phyloP scores from a whole-genome alignment of 352 stramenopile species.

The Stramenopiles sp. region DNA sequence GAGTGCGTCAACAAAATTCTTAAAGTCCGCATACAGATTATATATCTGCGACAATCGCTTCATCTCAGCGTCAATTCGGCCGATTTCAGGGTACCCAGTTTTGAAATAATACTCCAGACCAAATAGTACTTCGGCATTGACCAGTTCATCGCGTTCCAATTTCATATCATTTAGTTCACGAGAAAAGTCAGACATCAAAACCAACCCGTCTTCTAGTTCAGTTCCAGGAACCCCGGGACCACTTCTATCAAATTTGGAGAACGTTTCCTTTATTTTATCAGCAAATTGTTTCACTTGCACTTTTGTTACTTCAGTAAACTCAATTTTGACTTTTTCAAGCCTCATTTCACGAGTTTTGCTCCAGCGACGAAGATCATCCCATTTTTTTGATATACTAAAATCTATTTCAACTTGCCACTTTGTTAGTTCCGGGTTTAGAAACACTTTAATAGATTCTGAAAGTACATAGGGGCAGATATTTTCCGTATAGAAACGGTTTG shows the following conservation, averaged over 20 bases:
- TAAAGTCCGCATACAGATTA: constrained; percentile 67
- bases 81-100: constrained; percentile 64
- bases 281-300: constrained; percentile 62
- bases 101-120: constrained; percentile 61
- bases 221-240: constrained; percentile 55
- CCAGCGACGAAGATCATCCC: too few relatives aligned
- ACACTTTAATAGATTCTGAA: too few relatives aligned
- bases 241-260: constrained; percentile 51
- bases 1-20: constrained; percentile 67
- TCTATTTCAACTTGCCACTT: too few relatives aligned
- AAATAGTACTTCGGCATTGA: constrained; percentile 82
- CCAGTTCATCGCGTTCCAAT: constrained; percentile 45
- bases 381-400: too few relatives aligned
- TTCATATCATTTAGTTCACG: constrained; percentile 44
- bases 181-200: constrained; percentile 59
- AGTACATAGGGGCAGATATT: too few relatives aligned
- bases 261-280: constrained; percentile 55
- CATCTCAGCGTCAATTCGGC: constrained; percentile 52
- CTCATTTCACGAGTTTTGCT: constrained; percentile 75
- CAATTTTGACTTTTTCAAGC: constrained; percentile 72
- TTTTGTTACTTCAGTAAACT: constrained; percentile 78
- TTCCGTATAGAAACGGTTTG: too few relatives aligned
- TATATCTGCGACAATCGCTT: constrained; percentile 70
- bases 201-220: constrained; percentile 61
- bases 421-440: too few relatives aligned